phyloP scores from a whole-genome alignment of 306 rosid species.

The Vigna nakashimae region DNA sequence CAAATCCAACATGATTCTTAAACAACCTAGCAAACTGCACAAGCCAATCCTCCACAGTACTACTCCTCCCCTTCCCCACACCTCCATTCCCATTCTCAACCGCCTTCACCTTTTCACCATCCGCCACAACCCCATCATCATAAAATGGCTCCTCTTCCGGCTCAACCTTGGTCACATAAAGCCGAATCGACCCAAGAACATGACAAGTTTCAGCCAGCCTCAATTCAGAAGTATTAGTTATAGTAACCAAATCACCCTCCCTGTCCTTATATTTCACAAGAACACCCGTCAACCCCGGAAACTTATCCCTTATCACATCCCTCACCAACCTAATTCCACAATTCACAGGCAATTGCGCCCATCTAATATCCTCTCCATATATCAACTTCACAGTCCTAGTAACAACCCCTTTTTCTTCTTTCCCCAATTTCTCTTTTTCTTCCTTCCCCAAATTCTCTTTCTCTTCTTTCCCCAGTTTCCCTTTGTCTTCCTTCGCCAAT shows the following conservation, averaged over 20 bases:
- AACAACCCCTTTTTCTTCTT: conserved; percentile 54
- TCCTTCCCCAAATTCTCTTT: conserved; percentile 23
- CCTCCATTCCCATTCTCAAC: conserved; percentile 55
- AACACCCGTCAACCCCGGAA: conserved; percentile 79
- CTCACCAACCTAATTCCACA: conserved; percentile 72
- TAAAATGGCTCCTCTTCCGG: conserved; percentile 70
- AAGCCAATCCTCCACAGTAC: conserved; percentile 85
- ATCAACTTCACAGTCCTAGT: conserved; percentile 85
- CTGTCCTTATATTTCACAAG: conserved; percentile 85
- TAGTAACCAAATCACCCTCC: conserved; percentile 96
- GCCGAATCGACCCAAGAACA: conserved; percentile 63
- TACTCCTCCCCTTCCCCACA: conserved; percentile 44
- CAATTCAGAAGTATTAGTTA: conserved; percentile 70
- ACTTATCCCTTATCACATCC: conserved; percentile 70
- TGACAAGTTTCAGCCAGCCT: conserved; percentile 73
- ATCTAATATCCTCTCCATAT: conserved; percentile 89
- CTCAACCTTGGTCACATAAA: conserved; percentile 65
- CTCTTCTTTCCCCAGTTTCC: neutral
- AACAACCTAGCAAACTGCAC: conserved; percentile 90
- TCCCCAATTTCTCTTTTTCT: conserved; percentile 35
- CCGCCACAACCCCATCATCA: conserved; percentile 53
- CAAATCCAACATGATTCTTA: conserved; percentile 96
- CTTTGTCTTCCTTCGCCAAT: conserved; percentile 45
- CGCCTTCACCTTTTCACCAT: conserved; percentile 30
- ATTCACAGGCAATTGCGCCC: conserved; percentile 76